Evolutionary conservation across 1,284 basidiomycete genomes (phyloP), one percentile per base, ranked within the genome.

Genomic region (Tilletia indica): DNA sequence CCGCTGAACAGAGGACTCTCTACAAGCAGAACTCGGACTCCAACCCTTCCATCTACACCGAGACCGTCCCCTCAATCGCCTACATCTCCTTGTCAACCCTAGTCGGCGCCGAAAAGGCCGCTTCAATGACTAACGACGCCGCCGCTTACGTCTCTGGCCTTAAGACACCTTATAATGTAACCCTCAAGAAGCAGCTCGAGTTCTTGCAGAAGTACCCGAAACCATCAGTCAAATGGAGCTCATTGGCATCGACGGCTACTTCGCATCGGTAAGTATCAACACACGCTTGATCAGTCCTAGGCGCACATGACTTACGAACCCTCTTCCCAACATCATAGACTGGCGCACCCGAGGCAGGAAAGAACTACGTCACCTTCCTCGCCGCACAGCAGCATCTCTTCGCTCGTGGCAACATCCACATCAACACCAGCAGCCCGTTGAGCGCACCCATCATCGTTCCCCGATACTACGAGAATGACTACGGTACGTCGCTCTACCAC

Each of bases 371-470:
- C 51, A 82, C 80, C 72, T 74, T 81, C 72, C 75, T 82, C 3
- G 78, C 79, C 14, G 80, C 80, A 69, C 81, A 91, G 38, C 90
- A 92, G 80, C 89, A 90, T 77, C 89, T 90, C 0, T 86, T 90
- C 74, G 89, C 81, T 3, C 80, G 85, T 38, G 86, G 86, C 5
- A 77, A 76, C 9, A 80, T 89, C 72, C 80, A 85, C 64, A 87
- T 91, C 85, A 87, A 86, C 75, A 88, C 87, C 9, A 85, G 85
- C 34, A 86, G 88, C 78, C 85, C 89, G 0, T 90, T 90, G 83
- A 86, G 87, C 34, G 75, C 83, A 31, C 90, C 90, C 0, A 71
- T 83, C 16, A 90, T 91, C 82, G 89, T 91, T 82, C 89, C 90
- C 2, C 86, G 86, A 69, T 91, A 90, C 85, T 87, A 38, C 61